Evolutionary conservation across 116 monocot genomes (phyloP).

Genomic region (Iris pallida): DNA sequence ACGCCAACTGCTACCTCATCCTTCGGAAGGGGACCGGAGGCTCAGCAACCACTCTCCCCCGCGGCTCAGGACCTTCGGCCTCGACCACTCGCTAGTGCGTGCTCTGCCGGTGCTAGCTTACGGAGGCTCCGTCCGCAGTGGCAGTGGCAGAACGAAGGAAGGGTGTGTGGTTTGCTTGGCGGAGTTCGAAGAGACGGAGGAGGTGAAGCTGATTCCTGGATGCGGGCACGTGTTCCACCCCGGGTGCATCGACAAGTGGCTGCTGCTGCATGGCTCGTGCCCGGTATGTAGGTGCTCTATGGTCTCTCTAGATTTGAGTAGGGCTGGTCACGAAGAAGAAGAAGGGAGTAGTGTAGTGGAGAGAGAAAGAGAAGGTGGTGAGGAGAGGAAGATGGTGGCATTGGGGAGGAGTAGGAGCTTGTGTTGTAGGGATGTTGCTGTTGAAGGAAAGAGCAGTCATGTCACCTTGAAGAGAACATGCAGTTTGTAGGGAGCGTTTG

Average conservation of each 20-base stretch:
- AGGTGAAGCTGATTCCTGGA: slow-evolving; percentile 19
- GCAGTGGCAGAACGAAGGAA: not conserved
- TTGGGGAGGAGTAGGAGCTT: too few species aligned
- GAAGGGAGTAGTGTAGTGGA: too few species aligned
- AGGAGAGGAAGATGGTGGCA: too few species aligned
- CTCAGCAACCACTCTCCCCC: too few species aligned
- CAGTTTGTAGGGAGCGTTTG: too few species aligned
- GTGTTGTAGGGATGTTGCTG: too few species aligned
- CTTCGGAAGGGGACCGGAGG: too few species aligned
- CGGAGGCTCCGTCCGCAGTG: too few species aligned
- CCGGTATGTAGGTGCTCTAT: slow-evolving; percentile 16
- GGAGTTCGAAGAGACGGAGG: slow-evolving; percentile 19
- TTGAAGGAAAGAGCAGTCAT: too few species aligned
- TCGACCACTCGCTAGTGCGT: not conserved
- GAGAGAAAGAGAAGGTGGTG: too few species aligned
- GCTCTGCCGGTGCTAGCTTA: slow-evolving; percentile 16
- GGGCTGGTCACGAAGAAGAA: too few species aligned
- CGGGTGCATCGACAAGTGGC: slow-evolving; percentile 24
- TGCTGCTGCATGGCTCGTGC: slow-evolving; percentile 9
- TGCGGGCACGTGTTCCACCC: slow-evolving; percentile 29
- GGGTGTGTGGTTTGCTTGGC: slow-evolving; percentile 27
- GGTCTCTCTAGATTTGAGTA: not conserved
- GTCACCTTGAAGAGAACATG: too few species aligned
- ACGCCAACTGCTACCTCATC: not conserved
- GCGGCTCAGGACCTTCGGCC: not conserved